Percentiles rank a stretch among this genome's conserved stretches.
Evolutionary conservation across 805 yeast species (phyloP).

Genomic region (Sugiyamaella chiloensis): DNA sequence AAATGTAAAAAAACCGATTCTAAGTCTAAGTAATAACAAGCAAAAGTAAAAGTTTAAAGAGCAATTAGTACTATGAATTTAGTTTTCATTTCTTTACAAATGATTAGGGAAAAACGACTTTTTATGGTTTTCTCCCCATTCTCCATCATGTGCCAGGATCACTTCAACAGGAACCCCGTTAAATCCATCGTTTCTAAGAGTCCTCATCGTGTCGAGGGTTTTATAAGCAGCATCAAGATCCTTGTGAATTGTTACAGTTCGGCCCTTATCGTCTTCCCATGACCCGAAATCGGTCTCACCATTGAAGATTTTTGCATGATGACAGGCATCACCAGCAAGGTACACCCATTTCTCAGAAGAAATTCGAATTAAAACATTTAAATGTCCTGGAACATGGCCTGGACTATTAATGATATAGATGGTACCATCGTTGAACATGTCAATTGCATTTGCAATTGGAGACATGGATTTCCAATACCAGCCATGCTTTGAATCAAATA

Average conservation of each 20-base stretch:
- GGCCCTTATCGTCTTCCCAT: constrained; percentile 12
- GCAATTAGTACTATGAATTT: too few species aligned
- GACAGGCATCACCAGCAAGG: constrained; percentile 14
- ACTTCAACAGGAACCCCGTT: constrained; percentile 8
- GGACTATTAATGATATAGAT: constrained; percentile 13
- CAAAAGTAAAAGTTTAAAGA: too few species aligned
- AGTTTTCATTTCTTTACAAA: too few species aligned
- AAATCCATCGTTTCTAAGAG: constrained; percentile 7
- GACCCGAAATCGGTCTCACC: constrained; percentile 14
- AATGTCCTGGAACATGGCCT: constrained; percentile 13
- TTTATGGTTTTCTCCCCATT: constrained; percentile 9
- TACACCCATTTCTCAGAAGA: constrained; percentile 6
- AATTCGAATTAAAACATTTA: constrained; percentile 9
- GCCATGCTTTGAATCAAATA: constrained; percentile 3
- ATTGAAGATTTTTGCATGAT: constrained; percentile 8
- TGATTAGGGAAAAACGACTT: constrained; percentile 10
- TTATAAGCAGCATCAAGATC: constrained; percentile 10
- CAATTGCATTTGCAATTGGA: constrained; percentile 8
- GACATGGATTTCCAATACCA: constrained; percentile 7
- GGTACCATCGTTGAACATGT: constrained; percentile 10
- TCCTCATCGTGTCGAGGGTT: constrained; percentile 10
- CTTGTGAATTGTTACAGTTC: constrained; percentile 10
- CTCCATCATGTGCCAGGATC: constrained; percentile 13
- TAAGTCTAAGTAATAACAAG: too few species aligned
- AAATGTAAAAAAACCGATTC: too few species aligned